Evolutionary conservation across 768 basidiomycete species (phyloP), one percentile per base, ranked within the genome.

Genomic region (Pseudohyphozyma bogoriensis): DNA sequence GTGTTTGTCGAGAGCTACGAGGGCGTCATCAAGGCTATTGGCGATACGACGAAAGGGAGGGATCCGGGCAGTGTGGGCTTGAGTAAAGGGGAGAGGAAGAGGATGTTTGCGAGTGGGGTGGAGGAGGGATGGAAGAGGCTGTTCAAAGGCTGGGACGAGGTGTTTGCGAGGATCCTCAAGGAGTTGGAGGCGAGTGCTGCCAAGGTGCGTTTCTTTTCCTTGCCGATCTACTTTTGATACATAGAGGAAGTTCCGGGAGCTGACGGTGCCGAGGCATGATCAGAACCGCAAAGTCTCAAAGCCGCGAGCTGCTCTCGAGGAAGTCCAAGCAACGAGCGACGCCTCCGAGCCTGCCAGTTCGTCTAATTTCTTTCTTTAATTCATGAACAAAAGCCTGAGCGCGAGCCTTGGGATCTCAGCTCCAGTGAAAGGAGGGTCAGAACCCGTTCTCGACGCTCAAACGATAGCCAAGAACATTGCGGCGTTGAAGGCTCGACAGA

Each of bases 381-480:
- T 20, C 47, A 6, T 3, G 5, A 5, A 4, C 12, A 35, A 18
- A 13, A 15, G 18, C 11, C 24, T 26, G 47, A 50, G 24, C 28
- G 18, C 18, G 31, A 3, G 11, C 31, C 16, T 6, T 9, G 24
- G 24, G 13, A 11, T 8, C 11, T 11, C 56, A 62, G 58, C 58
- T 4, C 58, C 61, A 3, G 28, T 55, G 20, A 37, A 44, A 8
- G 54, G 32, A 3, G 28, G 22, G 13, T 11, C 24, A 2, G 45
- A 16, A 13, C 31, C 24, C 16, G 61, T 22, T 1, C 33, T 53
- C 24, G 89, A 91, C 63, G 89, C 88, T 59, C 86, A 93, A 70
- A 84, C 90, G 68, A 97, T 97, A 63, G 84, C 92, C 5, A 80
- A 87, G 66, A 95, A 92, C 70, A 87, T 95, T 1, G 85, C 90